These are phyloP conservation scores for Solanum sejunctum DNA, from an alignment of 257 asterid genomes.

Conservation along the genomic window DNA sequence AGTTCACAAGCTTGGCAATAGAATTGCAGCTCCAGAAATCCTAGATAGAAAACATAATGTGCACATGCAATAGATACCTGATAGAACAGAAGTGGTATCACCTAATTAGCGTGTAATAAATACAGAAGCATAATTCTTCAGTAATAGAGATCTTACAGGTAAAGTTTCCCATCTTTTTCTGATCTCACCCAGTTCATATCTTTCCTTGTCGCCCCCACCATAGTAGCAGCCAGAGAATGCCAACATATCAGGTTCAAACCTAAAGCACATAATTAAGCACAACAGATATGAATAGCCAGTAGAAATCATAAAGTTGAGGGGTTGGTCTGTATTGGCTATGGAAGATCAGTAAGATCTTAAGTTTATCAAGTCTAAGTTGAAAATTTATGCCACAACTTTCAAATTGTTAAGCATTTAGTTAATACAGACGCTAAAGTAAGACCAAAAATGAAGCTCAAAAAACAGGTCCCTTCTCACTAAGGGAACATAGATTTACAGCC, in stretches of 20 bases:
- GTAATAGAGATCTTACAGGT: slow-evolving; percentile 24
- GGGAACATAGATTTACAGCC: not conserved
- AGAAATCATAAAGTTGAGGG: not conserved
- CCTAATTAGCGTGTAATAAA: not conserved
- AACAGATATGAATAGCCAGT: not conserved
- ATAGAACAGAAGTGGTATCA: not conserved
- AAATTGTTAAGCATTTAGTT: not conserved
- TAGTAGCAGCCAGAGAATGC: slow-evolving; percentile 49
- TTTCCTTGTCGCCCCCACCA: slow-evolving; percentile 44
- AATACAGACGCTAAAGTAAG: not conserved
- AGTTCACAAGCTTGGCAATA: not conserved
- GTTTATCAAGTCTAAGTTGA: not conserved
- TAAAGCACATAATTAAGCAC: slow-evolving; percentile 2
- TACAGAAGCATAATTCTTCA: not conserved
- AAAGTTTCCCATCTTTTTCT: slow-evolving; percentile 43
- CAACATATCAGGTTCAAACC: slow-evolving; percentile 49
- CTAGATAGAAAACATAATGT: not conserved
- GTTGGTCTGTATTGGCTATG: not conserved
- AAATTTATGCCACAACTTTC: not conserved
- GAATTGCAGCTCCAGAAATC: not conserved
- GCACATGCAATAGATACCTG: not conserved
- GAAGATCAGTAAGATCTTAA: not conserved
- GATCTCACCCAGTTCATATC: slow-evolving; percentile 33
- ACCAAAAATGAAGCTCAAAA: not conserved
- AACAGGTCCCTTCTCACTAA: not conserved